Percentiles rank a stretch among this genome's conserved stretches.
These are phyloP conservation scores for Datisca glomerata DNA, from an alignment of 306 rosid genomes.

Conservation along the genomic window DNA sequence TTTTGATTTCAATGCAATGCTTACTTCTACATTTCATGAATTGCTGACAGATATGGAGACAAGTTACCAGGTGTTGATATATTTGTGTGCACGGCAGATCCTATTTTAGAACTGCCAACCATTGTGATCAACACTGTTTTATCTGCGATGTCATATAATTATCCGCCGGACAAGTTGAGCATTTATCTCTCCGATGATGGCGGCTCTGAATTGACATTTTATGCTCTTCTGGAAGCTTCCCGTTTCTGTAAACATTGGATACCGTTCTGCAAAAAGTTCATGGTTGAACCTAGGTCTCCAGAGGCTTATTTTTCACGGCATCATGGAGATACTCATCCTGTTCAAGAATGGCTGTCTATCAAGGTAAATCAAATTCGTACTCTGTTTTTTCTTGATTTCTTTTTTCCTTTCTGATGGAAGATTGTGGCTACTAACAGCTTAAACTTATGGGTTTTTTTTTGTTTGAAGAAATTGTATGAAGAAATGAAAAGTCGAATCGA, in stretches of 20 bases:
- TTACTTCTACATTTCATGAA: neutral
- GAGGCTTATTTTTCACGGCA: constrained; percentile 35
- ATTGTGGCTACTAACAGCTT: neutral
- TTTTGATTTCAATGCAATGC: neutral
- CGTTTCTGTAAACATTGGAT: constrained; percentile 46
- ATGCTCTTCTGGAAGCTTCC: constrained; percentile 47
- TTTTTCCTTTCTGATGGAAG: neutral
- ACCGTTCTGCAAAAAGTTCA: constrained; percentile 50
- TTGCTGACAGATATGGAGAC: constrained; percentile 28
- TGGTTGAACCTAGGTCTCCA: constrained; percentile 43
- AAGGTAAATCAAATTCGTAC: constrained; percentile 23
- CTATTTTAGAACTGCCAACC: constrained; percentile 48
- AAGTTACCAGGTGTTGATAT: constrained; percentile 39
- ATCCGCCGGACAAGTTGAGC: constrained; percentile 41
- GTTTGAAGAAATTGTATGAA: constrained; percentile 40
- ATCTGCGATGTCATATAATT: constrained; percentile 39
- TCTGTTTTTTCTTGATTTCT: neutral
- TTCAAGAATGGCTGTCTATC: constrained; percentile 18
- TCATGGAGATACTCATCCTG: neutral
- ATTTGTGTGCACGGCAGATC: constrained; percentile 74
- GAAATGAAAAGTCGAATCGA: constrained; percentile 53
- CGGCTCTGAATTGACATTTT: constrained; percentile 50
- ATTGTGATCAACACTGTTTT: constrained; percentile 57
- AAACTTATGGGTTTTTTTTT: neutral
- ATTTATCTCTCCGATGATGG: constrained; percentile 71